These are phyloP conservation scores for Fusarium multiceps DNA, from an alignment of 2,329 filamentous ascomycete species.

Conservation along the genomic window DNA sequence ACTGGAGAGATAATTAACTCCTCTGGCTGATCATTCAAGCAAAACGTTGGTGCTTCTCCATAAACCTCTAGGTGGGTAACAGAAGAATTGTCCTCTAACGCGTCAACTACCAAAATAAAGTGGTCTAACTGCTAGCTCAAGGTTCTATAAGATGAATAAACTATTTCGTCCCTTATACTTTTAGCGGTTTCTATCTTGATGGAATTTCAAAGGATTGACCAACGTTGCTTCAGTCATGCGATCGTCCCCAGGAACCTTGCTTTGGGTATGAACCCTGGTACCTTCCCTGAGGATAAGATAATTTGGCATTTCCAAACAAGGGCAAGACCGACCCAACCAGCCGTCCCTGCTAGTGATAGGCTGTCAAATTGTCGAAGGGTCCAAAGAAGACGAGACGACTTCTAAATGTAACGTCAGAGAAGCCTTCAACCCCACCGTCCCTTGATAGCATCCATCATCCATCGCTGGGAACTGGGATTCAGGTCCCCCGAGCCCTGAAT, in stretches of 20 bases:
- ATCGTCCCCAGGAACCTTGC: slow-evolving; percentile 12
- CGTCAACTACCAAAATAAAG: neutral
- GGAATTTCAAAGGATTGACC: slow-evolving; percentile 23
- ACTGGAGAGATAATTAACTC: neutral
- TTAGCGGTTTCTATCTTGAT: neutral
- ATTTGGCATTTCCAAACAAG: slow-evolving; percentile 31
- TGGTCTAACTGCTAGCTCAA: neutral
- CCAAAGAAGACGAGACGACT: slow-evolving; percentile 27
- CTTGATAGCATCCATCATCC: slow-evolving; percentile 5
- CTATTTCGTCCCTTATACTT: neutral
- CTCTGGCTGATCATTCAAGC: neutral
- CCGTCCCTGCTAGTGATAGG: slow-evolving; percentile 34
- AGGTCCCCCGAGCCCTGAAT: slow-evolving; percentile 14
- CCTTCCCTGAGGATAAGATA: slow-evolving; percentile 22
- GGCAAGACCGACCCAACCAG: slow-evolving; percentile 30
- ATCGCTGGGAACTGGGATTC: neutral
- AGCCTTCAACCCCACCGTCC: slow-evolving; percentile 16
- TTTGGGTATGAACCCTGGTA: slow-evolving; percentile 11
- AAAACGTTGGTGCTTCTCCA: slow-evolving; percentile 7
- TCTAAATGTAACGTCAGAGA: slow-evolving; percentile 40
- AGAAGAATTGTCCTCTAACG: neutral
- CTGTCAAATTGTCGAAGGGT: slow-evolving; percentile 22
- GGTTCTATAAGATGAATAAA: neutral
- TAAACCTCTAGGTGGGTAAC: neutral
- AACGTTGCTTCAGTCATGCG: slow-evolving; percentile 35